Percentiles rank a stretch among this genome's conserved stretches.
Conservation (phyloP, 2,329 filamentous ascomycete genomes). For the Nothopassalora personata region DNA sequence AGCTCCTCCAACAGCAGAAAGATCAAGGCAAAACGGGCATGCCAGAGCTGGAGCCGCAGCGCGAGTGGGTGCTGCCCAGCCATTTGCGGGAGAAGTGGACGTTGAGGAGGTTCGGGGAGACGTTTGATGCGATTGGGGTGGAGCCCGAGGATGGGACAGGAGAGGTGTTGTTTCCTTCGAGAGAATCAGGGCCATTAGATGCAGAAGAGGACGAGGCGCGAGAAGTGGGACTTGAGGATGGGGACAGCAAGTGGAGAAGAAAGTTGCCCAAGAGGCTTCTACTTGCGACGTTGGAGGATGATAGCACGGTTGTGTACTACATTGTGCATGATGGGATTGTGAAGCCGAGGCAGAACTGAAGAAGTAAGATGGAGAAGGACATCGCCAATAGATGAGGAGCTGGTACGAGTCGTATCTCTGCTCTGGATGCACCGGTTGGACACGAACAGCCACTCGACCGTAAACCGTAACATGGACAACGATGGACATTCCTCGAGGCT, state of each 20-base stretch:
- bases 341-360: slow-evolving; percentile 78
- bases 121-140: slow-evolving; percentile 57
- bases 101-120: slow-evolving; percentile 57
- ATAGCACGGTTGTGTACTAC: slow-evolving; percentile 81
- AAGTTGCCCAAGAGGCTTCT: slow-evolving; percentile 58
- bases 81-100: slow-evolving; percentile 70
- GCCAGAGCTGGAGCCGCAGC: slow-evolving; percentile 39
- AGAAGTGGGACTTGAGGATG: slow-evolving; percentile 20
- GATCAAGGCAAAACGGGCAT: slow-evolving; percentile 31
- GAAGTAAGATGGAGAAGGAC: slow-evolving; percentile 24
- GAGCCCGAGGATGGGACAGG: slow-evolving; percentile 38
- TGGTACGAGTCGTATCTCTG: background rate
- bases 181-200: slow-evolving; percentile 2
- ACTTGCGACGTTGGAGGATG: slow-evolving; percentile 69
- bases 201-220: slow-evolving; percentile 12
- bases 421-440: too few relatives aligned
- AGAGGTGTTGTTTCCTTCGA: slow-evolving; percentile 12
- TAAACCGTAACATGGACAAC: background rate
- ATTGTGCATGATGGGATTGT: slow-evolving; percentile 81
- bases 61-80: slow-evolving; percentile 72
- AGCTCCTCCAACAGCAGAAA: slow-evolving; percentile 55
- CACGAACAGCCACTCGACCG: too few relatives aligned
- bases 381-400: background rate
- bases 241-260: slow-evolving; percentile 37
- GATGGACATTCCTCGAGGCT: background rate